phyloP scores from a whole-genome alignment of 352 stramenopile genomes.

The Thraustotheca clavata region DNA sequence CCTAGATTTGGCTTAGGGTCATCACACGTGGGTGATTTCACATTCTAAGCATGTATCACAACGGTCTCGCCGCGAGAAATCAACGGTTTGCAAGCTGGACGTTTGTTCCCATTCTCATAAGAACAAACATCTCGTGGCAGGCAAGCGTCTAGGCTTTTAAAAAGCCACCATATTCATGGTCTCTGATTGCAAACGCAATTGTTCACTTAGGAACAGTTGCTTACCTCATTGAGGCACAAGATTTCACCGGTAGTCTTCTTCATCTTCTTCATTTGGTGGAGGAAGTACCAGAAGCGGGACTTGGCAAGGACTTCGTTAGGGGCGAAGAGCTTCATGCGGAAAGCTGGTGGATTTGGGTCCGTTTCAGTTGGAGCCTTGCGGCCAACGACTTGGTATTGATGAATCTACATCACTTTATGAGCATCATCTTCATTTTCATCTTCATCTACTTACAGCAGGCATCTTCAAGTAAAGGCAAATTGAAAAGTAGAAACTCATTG shows the following conservation, averaged over 20 bases:
- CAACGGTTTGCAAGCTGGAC: conserved; percentile 83
- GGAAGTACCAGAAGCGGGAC: conserved; percentile 99
- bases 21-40: neutral
- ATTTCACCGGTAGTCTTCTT: conserved; percentile 99
- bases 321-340: conserved; percentile 98
- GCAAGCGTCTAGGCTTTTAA: conserved; percentile 53
- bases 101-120: too few species aligned
- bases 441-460: conserved; percentile 16
- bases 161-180: conserved; percentile 37
- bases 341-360: conserved; percentile 96
- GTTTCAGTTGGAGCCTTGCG: conserved; percentile 97
- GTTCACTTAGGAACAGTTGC: conserved; percentile 6
- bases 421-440: neutral
- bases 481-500: conserved; percentile 8
- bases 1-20: neutral
- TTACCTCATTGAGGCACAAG: conserved; percentile 96
- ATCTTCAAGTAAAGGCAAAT: conserved; percentile 24
- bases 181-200: conserved; percentile 4
- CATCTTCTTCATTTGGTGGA: conserved; percentile 99
- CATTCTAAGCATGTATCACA: neutral
- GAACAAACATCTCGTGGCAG: conserved; percentile 80
- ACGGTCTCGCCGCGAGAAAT: conserved; percentile 29
- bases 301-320: conserved; percentile 96
- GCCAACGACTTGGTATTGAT: conserved; percentile 99
- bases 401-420: conserved; percentile 56